Base-by-base conservation (phyloP, 2,329 filamentous ascomycete genomes). In the Mollisia scopiformis region DNA sequence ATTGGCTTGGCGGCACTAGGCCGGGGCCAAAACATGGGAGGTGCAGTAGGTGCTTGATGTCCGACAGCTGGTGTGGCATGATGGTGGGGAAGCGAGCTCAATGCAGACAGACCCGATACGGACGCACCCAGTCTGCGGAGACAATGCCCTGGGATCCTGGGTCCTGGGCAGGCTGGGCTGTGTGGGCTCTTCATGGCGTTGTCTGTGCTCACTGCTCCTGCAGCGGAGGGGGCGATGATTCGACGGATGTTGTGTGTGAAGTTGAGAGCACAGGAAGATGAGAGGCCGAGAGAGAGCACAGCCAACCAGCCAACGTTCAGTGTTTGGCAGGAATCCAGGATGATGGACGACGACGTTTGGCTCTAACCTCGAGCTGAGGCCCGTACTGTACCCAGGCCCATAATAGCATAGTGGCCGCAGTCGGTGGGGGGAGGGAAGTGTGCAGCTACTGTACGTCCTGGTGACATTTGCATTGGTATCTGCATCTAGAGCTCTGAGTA, bases 51-150 rank as follows among this genome's bases (percentile, higher is more conserved):
- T n/a, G n/a, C n/a, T n/a, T n/a, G 33, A 66, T 65, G 57, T 68
- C 66, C 70, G 68, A 71, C 69, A 66, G 31, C 55, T 41, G 58
- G 50, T 69, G 69, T 69, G 64, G 60, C 69, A 71, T 66, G 37
- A 66, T 52, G 60, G 67, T 68, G 66, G 68, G 58, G 66, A 63
- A 63, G 49, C 49, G 61, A 50, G 23, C 62, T 64, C 46, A 61
- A 67, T 64, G 60, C 43, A 55, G 63, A 35, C 61, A 65, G 63
- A 66, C 57, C 52, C 46, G 56, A 54, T 39, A 25, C 43, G 39
- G 63, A 37, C 50, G 52, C 54, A n/a, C 59, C 7, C 8, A 31
- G 13, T 52, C 52, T 49, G 33, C 23, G 56, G 63, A 63, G 61
- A 47, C 60, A 63, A 64, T 62, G 65, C 59, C 58, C 51, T 55